Evolutionary conservation across 2,329 filamentous ascomycete genomes (phyloP).

Genomic region (Gaeumannomyces tritici): DNA sequence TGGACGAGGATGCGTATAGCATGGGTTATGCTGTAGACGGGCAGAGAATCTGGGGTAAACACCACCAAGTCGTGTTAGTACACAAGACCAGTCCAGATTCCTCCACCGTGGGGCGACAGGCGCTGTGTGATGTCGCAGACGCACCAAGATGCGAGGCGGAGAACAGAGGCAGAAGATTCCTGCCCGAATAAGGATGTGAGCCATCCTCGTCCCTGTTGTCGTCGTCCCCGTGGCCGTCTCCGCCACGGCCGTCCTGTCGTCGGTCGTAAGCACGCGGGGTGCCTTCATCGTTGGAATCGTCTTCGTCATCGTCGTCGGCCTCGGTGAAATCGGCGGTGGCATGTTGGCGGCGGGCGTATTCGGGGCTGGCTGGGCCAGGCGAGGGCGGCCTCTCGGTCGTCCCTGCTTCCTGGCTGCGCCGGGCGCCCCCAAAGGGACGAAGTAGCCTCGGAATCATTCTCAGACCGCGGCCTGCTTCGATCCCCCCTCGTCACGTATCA

Average conservation of each 20-base stretch:
- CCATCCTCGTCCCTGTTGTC: conserved; percentile 24
- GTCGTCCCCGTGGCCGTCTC: conserved; percentile 17
- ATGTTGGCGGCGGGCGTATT: conserved; percentile 33
- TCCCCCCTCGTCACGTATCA: conserved; percentile 1
- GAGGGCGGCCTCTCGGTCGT: conserved; percentile 12
- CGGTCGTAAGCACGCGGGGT: conserved; percentile 6
- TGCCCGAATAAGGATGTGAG: conserved; percentile 11
- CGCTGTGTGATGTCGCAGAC: conserved; percentile 4
- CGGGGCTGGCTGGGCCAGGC: conserved; percentile 16
- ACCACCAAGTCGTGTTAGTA: conserved; percentile 11
- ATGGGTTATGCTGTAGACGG: conserved; percentile 85
- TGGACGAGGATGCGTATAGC: conserved; percentile 78
- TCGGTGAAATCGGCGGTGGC: conserved; percentile 58
- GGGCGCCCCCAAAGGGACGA: conserved; percentile 19
- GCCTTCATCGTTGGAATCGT: conserved; percentile 25
- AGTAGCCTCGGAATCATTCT: conserved; percentile 22
- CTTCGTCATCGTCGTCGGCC: conserved; percentile 44
- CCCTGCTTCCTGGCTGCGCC: conserved; percentile 6
- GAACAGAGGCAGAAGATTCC: conserved; percentile 62
- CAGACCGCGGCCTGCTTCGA: conserved; percentile 6
- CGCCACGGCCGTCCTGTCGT: conserved; percentile 16
- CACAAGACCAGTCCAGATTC: neutral
- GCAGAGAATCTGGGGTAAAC: conserved; percentile 59
- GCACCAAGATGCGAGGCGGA: conserved; percentile 68
- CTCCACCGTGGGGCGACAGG: neutral